Base-by-base conservation (phyloP, 164 flowering plant species). In the Akebia trifoliata region DNA sequence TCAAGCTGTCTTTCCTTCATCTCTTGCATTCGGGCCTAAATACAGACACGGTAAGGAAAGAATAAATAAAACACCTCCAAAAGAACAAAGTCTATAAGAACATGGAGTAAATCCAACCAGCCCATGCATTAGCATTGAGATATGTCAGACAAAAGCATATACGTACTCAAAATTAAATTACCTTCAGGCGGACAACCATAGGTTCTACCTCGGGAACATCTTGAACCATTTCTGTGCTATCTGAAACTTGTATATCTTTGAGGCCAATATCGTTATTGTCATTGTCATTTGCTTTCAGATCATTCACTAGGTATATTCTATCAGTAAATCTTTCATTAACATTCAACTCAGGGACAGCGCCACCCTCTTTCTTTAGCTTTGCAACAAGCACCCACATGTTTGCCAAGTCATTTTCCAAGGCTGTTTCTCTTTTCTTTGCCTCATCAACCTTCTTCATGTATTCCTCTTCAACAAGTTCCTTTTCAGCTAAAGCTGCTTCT, bases 301-400 rank as follows among this genome's bases (percentile, higher is more conserved):
- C 81, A 56, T 60, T 44, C 35, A 50, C 51, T 18, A 42, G 37
- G 24, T 74, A 76, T 14, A 11, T 29, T 17, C 47, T 76, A 64
- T 62, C 64, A 56, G 40, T 47, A 24, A 51, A 59, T 54, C 72
- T 72, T 24, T 72, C 84, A 43, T 66, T 78, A 54, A 38, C 14
- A 46, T 71, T 77, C 32, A 54, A 49, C 63, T 74, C 89, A 0
- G 79, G 64, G 38, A 59, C 50, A 38, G 66, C 69, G 59, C 78
- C 81, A 6, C 67, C 83, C n/a, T 81, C 92, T 72, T 82, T 94
- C 76, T 90, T 94, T 63, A 94, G 72, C 73, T 86, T 82, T 8
- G 99, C 96, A 78, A 90, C 97, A 61, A 88, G 91, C 50, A 90
- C 97, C 99, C 96, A 86, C 99, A 90, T 94, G 67, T 84, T 87